Percentiles rank a stretch among this genome's conserved stretches.
These are phyloP conservation scores for Flaveria trinervia DNA, from an alignment of 129 eudicot species.

Conservation along the genomic window DNA sequence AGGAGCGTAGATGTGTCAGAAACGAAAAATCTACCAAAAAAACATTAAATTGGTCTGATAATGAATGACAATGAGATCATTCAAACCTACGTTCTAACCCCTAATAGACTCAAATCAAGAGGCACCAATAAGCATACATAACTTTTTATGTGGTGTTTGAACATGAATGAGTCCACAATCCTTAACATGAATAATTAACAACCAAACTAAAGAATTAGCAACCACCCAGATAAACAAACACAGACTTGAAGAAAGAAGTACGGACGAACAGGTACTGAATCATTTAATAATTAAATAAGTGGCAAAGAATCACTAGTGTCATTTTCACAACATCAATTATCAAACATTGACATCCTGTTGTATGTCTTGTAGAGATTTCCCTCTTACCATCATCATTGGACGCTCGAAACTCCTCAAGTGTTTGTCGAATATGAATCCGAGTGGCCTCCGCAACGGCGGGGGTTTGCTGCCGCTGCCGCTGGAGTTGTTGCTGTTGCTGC, in stretches of 20 bases:
- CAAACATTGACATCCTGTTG: not conserved
- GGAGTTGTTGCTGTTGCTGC: not conserved
- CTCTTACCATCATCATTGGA: slow-evolving; percentile 37
- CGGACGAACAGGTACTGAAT: not conserved
- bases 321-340: not conserved
- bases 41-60: not conserved
- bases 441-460: slow-evolving; percentile 38
- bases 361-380: not conserved
- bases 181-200: not conserved
- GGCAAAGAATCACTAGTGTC: not conserved
- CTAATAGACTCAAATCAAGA: slow-evolving; percentile 2
- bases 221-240: too few species aligned
- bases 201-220: not conserved
- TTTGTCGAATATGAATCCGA: slow-evolving; percentile 51
- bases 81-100: not conserved
- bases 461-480: slow-evolving; percentile 17
- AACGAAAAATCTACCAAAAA: not conserved
- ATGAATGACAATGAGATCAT: not conserved
- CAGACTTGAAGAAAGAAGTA: not conserved
- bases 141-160: not conserved
- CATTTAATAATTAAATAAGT: not conserved
- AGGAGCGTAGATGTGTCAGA: not conserved
- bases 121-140: not conserved
- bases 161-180: not conserved
- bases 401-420: slow-evolving; percentile 53